phyloP scores from a whole-genome alignment of 768 basidiomycete genomes.

The Leccinum pellstonianum region DNA sequence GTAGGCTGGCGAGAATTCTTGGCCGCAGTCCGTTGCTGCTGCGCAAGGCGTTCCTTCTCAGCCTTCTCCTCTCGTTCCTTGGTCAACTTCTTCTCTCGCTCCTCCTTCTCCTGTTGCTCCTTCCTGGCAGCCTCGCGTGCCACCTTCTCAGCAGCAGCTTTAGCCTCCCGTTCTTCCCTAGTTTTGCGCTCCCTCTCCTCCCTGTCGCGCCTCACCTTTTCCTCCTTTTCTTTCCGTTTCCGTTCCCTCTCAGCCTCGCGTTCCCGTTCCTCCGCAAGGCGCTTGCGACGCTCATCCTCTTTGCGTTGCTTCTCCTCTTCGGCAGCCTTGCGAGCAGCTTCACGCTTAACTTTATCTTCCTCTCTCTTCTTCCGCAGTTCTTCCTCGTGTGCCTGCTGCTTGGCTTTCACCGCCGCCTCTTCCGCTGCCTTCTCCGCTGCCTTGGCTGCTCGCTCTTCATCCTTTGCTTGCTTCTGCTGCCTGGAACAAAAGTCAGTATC shows the following conservation, averaged over 20 bases:
- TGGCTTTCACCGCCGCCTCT: slow-evolving; percentile 74
- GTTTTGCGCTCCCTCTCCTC: slow-evolving; percentile 65
- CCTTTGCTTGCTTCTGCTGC: slow-evolving; percentile 89
- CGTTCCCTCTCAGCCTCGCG: slow-evolving; percentile 74
- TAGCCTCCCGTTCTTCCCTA: slow-evolving; percentile 65
- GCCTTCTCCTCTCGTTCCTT: slow-evolving; percentile 64
- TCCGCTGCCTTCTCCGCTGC: slow-evolving; percentile 87
- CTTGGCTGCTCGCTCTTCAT: slow-evolving; percentile 81
- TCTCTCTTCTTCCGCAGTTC: slow-evolving; percentile 80
- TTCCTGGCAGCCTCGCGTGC: slow-evolving; percentile 37
- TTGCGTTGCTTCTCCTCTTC: slow-evolving; percentile 83
- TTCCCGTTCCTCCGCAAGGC: slow-evolving; percentile 77
- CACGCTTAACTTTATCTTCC: slow-evolving; percentile 81
- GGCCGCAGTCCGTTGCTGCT: slow-evolving; percentile 51
- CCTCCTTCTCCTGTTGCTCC: slow-evolving; percentile 58
- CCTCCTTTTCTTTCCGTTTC: slow-evolving; percentile 74
- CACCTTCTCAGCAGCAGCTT: slow-evolving; percentile 48
- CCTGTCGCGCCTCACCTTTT: slow-evolving; percentile 51
- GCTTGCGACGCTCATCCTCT: slow-evolving; percentile 80
- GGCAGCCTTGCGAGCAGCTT: slow-evolving; percentile 68
- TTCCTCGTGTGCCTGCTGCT: slow-evolving; percentile 75
- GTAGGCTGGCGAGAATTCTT: slow-evolving; percentile 49
- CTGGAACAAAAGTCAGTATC: slow-evolving; percentile 39
- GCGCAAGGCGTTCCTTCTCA: slow-evolving; percentile 44
- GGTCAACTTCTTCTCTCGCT: slow-evolving; percentile 63